These are phyloP conservation scores for Fusarium albidum DNA, from an alignment of 2,329 filamentous ascomycete genomes.

Conservation along the genomic window DNA sequence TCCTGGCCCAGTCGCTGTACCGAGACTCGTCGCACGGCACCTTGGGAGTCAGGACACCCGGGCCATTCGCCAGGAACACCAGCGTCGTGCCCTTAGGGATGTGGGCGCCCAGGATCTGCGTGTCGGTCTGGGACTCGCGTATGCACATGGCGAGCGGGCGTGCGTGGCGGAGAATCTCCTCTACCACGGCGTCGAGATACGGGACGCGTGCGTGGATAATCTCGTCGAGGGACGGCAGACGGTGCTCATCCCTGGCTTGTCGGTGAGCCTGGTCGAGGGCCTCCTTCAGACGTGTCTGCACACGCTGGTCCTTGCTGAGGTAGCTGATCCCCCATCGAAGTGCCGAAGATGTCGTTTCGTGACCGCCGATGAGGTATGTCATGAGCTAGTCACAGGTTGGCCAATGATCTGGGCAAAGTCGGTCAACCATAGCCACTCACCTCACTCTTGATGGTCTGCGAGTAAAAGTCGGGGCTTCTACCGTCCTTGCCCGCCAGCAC, in stretches of 20 bases:
- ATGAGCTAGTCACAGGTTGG: slow-evolving; percentile 6
- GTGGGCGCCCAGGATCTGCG: slow-evolving; percentile 11
- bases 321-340: slow-evolving; percentile 23
- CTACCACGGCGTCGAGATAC: slow-evolving; percentile 24
- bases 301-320: slow-evolving; percentile 18
- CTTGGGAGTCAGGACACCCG: slow-evolving; percentile 9
- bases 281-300: slow-evolving; percentile 3
- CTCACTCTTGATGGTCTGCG: slow-evolving; percentile 17
- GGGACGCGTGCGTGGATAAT: slow-evolving; percentile 18
- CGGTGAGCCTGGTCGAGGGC: slow-evolving; percentile 12
- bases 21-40: slow-evolving; percentile 10
- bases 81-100: slow-evolving; percentile 28
- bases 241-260: slow-evolving; percentile 4
- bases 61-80: slow-evolving; percentile 18
- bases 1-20: slow-evolving; percentile 14
- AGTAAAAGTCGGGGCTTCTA: slow-evolving; percentile 16
- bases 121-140: slow-evolving; percentile 18
- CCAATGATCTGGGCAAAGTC: neutral
- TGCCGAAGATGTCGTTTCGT: slow-evolving; percentile 25
- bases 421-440: no score
- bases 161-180: slow-evolving; percentile 17
- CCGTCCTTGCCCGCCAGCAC: slow-evolving; percentile 18
- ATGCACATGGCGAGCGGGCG: slow-evolving; percentile 17
- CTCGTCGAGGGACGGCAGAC: slow-evolving; percentile 8
- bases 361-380: slow-evolving; percentile 20